Evolutionary conservation across 805 yeast species (phyloP), one percentile per base, ranked within the genome.

Genomic region (Lipomyces spencermartinsiae): DNA sequence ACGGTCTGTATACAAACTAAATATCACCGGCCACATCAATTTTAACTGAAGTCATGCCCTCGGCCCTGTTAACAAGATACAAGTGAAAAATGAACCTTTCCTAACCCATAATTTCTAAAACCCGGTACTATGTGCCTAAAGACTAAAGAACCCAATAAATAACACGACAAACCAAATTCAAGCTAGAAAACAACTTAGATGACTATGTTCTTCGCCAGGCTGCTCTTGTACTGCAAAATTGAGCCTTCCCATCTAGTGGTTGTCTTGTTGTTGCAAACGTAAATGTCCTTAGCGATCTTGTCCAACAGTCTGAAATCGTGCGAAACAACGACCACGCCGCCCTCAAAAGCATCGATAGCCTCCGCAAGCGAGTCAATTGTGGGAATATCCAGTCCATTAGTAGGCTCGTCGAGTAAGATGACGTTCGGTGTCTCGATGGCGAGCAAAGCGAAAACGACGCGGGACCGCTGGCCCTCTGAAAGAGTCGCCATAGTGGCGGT

Each of bases 401-500:
- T 95, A 87, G 99, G 99, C 89, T 95, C 99, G 85, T 95, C 99
- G 83, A 95, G 85, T 79, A 95, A 84, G 76, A 95, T 84, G 80
- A 95, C 92, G 83, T 95, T 95, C 77, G 99, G 99, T 71, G 91
- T 83, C 83, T 95, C 98, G 74, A 95, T 85, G 62, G 99, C 99
- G 77, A 95, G 86, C 74, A 95, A 84, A 10, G 98, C 98, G 78
- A 95, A 95, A 66, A 95, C 99, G 74, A 95, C 99, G 83, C 99
- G 90, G 73, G 98, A 94, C 84, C 98, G 91, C 86, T 95, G 99
- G 81, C 99, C 99, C 85, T 95, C 99, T 22, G 98, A 93, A 73
- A 95, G 83, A 19, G 99, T 95, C 75, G 97, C 98, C 98, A 95
- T 95, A 80, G 92, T 93, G 57, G 97, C 91, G 66, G 98, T 95